Conservation (phyloP, 192 early-diverging fungal genomes). For the Pilaira anomala region DNA sequence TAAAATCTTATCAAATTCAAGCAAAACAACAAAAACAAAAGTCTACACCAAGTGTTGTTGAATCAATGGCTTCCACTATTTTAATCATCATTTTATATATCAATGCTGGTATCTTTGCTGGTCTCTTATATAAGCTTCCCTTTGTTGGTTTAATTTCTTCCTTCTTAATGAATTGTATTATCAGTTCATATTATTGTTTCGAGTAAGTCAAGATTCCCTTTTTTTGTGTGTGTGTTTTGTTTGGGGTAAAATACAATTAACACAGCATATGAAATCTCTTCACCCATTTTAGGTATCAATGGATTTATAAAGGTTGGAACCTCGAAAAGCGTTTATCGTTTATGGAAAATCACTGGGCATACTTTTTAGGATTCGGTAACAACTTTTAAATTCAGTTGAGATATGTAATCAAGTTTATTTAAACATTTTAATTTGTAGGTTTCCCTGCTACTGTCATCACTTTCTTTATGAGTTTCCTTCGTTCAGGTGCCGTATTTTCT, state of each 20-base stretch:
- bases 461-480: conserved; percentile 29
- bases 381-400: neutral
- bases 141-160: conserved; percentile 20
- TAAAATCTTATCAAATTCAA: conserved; percentile 18
- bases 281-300: conserved; percentile 27
- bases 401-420: no score
- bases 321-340: conserved; percentile 28
- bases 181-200: conserved; percentile 36
- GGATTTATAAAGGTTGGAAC: conserved; percentile 27
- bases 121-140: conserved; percentile 26
- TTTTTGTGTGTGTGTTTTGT: neutral
- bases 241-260: neutral
- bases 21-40: conserved; percentile 5
- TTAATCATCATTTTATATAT: conserved; percentile 31
- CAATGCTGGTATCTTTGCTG: conserved; percentile 22
- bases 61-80: conserved; percentile 27
- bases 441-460: conserved; percentile 31
- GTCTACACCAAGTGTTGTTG: neutral
- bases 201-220: no score
- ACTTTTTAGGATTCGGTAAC: conserved; percentile 37
- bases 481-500: conserved; percentile 27
- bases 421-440: neutral
- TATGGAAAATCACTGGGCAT: conserved; percentile 35
- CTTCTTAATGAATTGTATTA: conserved; percentile 30
- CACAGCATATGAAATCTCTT: neutral